Percentiles rank a stretch among this genome's conserved stretches.
Evolutionary conservation across 2,329 filamentous ascomycete genomes (phyloP).

Genomic region (Didymella pinodella): DNA sequence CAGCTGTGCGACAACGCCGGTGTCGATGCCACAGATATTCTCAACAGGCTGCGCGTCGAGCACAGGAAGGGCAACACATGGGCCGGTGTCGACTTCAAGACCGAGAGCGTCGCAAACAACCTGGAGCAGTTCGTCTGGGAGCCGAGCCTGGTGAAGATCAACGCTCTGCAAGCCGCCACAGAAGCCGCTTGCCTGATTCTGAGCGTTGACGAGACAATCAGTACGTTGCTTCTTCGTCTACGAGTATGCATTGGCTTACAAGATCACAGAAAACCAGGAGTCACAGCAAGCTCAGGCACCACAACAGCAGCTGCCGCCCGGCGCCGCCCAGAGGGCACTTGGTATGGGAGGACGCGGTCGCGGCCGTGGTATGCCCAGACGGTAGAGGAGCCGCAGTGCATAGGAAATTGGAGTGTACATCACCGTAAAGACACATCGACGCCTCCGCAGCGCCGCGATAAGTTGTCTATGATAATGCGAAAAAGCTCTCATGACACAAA

Average conservation of each 20-base stretch:
- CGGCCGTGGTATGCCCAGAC: slow-evolving; percentile 77
- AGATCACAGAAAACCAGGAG: slow-evolving; percentile 79
- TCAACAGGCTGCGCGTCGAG: slow-evolving; percentile 95
- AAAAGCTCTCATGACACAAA: slow-evolving; percentile 20
- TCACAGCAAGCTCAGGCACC: slow-evolving; percentile 84
- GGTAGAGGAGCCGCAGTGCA: slow-evolving; percentile 58
- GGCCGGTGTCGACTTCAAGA: slow-evolving; percentile 94
- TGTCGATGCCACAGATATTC: slow-evolving; percentile 96
- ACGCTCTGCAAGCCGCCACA: slow-evolving; percentile 93
- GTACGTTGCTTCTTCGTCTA: slow-evolving; percentile 53
- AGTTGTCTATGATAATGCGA: slow-evolving; percentile 47
- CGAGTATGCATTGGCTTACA: slow-evolving; percentile 29
- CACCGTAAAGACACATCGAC: slow-evolving; percentile 32
- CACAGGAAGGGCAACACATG: slow-evolving; percentile 91
- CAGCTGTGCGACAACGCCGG: slow-evolving; percentile 98
- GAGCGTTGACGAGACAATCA: slow-evolving; percentile 97
- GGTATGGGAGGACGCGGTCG: slow-evolving; percentile 71
- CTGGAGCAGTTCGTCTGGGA: slow-evolving; percentile 98
- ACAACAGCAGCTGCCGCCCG: slow-evolving; percentile 66
- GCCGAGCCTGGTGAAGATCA: slow-evolving; percentile 93
- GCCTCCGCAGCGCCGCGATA: slow-evolving; percentile 24
- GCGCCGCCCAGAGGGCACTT: slow-evolving; percentile 86
- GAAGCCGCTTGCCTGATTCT: slow-evolving; percentile 96
- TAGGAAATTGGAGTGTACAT: slow-evolving; percentile 28
- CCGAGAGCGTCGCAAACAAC: slow-evolving; percentile 93